These are phyloP conservation scores for sorghum (Sorghum bicolor) DNA, from an alignment of 176 grass and related monocot species.

Conservation along the genomic window DNA sequence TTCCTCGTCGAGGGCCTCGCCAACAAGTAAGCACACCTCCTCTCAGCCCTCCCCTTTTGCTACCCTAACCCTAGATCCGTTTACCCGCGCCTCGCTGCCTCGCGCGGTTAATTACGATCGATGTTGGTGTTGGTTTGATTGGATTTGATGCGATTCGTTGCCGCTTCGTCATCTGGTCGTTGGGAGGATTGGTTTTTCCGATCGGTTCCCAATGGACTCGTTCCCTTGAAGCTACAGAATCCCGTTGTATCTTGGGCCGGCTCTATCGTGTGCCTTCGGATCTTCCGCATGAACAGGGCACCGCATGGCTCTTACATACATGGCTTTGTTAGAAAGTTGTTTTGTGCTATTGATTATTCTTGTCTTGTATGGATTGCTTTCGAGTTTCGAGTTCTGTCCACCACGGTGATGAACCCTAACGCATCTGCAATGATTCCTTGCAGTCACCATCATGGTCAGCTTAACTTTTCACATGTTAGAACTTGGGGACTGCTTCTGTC, in stretches of 20 bases:
- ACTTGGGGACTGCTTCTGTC: slow-evolving; percentile 41
- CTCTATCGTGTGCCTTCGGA: neutral
- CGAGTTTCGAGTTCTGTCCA: neutral
- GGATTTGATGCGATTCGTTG: neutral
- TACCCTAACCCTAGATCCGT: neutral
- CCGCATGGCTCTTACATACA: slow-evolving; percentile 45
- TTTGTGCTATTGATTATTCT: too few species aligned
- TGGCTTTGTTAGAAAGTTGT: neutral
- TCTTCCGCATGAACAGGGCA: slow-evolving; percentile 3
- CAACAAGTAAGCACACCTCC: slow-evolving; percentile 64
- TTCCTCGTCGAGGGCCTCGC: slow-evolving; percentile 70
- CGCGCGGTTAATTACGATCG: neutral
- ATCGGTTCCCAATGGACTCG: slow-evolving; percentile 49
- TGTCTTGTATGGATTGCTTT: neutral
- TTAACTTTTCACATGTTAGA: slow-evolving; percentile 66
- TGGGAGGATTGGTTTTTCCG: slow-evolving; percentile 28
- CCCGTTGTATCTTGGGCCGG: slow-evolving; percentile 48
- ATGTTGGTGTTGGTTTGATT: neutral
- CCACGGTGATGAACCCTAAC: slow-evolving; percentile 30
- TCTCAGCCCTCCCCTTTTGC: neutral
- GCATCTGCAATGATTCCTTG: slow-evolving; percentile 57
- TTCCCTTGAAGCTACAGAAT: slow-evolving; percentile 57
- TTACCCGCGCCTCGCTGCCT: neutral
- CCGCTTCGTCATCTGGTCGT: slow-evolving; percentile 65
- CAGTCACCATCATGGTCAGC: too few species aligned